These are phyloP conservation scores for Ramaria sp. DNA, from an alignment of 768 basidiomycete species.

Conservation along the genomic window DNA sequence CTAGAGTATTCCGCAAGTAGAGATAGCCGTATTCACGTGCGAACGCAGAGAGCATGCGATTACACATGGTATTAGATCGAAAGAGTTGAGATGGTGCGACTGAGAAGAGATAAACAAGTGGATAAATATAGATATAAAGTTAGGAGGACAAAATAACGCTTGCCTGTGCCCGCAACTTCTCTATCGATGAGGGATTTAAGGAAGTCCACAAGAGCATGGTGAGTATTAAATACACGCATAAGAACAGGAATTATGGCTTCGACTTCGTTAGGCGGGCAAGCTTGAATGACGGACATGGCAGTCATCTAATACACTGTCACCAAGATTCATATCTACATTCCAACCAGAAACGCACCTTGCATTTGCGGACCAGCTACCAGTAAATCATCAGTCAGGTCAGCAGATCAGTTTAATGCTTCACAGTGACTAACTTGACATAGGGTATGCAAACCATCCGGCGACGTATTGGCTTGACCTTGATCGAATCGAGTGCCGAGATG, in stretches of 20 bases:
- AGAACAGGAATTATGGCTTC: constrained; percentile 70
- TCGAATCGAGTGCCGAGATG: constrained; percentile 73
- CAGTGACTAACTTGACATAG: constrained; percentile 41
- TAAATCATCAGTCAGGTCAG: neutral
- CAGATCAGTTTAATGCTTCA: neutral
- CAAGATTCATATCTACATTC: constrained; percentile 43
- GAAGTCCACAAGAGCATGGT: constrained; percentile 56
- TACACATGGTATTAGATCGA: constrained; percentile 78
- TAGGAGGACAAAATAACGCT: constrained; percentile 10
- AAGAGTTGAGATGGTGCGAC: constrained; percentile 35
- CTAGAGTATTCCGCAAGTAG: constrained; percentile 69
- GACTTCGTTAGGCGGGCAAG: constrained; percentile 67
- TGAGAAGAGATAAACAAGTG: neutral
- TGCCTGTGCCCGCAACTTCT: constrained; percentile 73
- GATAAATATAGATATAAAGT: neutral
- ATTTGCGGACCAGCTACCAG: constrained; percentile 57
- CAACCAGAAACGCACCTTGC: constrained; percentile 40
- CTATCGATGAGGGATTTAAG: constrained; percentile 79
- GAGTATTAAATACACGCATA: constrained; percentile 77
- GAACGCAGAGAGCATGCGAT: constrained; percentile 77
- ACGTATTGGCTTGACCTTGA: constrained; percentile 38
- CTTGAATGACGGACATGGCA: constrained; percentile 69
- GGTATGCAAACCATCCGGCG: constrained; percentile 36
- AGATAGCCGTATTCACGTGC: constrained; percentile 83
- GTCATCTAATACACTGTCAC: constrained; percentile 41